Evolutionary conservation across 2,329 filamentous ascomycete species (phyloP).

Genomic region (Fusarium coicis): DNA sequence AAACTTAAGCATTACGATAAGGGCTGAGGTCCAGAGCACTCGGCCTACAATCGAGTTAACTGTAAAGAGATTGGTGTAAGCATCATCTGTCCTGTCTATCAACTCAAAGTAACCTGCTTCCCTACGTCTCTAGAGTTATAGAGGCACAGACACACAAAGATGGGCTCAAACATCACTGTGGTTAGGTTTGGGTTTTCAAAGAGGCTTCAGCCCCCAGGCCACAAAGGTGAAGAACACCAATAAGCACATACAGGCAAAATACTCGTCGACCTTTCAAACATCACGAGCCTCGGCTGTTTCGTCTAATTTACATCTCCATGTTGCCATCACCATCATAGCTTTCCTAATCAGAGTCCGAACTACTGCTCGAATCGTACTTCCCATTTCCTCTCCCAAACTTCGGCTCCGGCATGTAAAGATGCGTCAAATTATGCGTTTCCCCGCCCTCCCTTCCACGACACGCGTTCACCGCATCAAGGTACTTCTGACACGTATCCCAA

Average conservation of each 20-base stretch:
- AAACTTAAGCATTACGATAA: rapidly evolving
- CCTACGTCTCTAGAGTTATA: rapidly evolving
- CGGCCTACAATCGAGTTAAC: background rate
- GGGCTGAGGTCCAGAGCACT: background rate
- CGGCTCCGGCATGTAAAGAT: constrained; percentile 5
- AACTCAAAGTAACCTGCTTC: background rate
- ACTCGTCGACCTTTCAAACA: no score
- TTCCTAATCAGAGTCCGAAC: background rate
- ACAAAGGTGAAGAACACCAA: no score
- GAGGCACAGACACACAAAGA: rapidly evolving
- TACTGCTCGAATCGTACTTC: background rate
- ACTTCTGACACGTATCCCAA: constrained; percentile 26
- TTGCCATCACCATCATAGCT: rapidly evolving
- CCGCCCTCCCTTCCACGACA: background rate
- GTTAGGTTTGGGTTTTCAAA: no score
- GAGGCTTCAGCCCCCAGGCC: no score
- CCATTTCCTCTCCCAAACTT: constrained; percentile 1
- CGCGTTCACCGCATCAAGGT: constrained; percentile 18
- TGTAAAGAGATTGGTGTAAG: background rate
- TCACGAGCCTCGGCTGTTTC: rapidly evolving
- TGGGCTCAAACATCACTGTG: no score
- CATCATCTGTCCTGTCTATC: background rate
- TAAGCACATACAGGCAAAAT: no score
- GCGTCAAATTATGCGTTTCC: background rate
- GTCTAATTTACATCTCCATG: background rate